Conservation (phyloP, 108 stramenopile species). For the Discostella pseudostelligera region DNA sequence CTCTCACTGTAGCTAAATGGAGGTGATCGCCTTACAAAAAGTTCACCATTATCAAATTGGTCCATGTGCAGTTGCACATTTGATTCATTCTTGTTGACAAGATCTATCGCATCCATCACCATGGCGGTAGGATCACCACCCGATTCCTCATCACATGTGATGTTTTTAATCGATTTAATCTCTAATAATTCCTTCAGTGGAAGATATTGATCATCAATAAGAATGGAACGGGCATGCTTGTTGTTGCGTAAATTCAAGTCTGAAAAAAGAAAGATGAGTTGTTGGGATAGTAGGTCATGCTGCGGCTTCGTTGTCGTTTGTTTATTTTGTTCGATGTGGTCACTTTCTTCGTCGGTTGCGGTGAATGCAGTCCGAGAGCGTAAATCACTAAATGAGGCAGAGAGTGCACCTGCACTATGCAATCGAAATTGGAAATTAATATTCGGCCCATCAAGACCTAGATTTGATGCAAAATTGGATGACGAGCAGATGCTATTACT, state of each 20-base stretch:
- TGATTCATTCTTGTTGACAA: conserved; percentile 3
- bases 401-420: not conserved
- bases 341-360: not conserved
- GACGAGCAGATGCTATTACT: not conserved
- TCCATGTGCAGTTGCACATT: conserved; percentile 1
- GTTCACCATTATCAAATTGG: not conserved
- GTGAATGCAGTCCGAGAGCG: not conserved
- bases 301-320: not conserved
- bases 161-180: conserved; percentile 26
- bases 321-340: not conserved
- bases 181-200: conserved; percentile 22
- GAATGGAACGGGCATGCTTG: conserved; percentile 28
- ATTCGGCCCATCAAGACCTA: not conserved
- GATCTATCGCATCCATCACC: conserved; percentile 14
- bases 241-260: conserved; percentile 41
- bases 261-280: conserved; percentile 38
- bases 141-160: conserved; percentile 2
- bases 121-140: not conserved
- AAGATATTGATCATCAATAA: conserved; percentile 23
- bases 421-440: not conserved
- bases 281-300: conserved; percentile 10
- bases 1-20: conserved; percentile 27
- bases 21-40: conserved; percentile 13
- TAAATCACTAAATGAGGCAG: not conserved
- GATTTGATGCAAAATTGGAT: not conserved